Evolutionary conservation across 108 stramenopile genomes (phyloP), one percentile per base, ranked within the genome.

Genomic region (Fistulifera pelliculosa): DNA sequence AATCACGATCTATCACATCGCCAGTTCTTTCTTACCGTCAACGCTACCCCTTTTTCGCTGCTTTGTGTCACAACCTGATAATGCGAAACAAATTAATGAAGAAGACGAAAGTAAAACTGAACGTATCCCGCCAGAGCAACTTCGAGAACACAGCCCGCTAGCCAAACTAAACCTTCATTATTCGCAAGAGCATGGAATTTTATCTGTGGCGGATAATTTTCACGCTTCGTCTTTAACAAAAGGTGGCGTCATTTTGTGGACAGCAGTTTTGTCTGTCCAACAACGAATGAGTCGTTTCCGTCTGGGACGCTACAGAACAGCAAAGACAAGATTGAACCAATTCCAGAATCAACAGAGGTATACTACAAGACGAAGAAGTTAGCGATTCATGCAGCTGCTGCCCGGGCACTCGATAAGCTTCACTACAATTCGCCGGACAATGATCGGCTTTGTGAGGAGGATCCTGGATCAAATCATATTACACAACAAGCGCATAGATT

Each of bases 341-440:
- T 35, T 35, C 6, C 31, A 8, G 31, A 35, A 6, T 35, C 31
- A 35, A 3, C 31, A 3, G 44, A 45, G 11, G 21, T 45, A 17
- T 21, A 21, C 5, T 45, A 45, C 44, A 45, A 21, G 19, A 45
- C 19, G 11, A 45, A 21, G 44, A 21, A 17, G 11, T n/a, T 17
- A 6, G 53, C 53, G 15, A n/a, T 2, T 1, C 16, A 31, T 38
- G 53, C 53, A 1, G 53, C 53, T 35, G 28, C 38, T 1, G 53
- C 53, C 17, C 27, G 53, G 38, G 53, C 53, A n/a, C 17, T 54
- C 13, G 53, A 54, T 38, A 13, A 35, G 3, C 38, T 54, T 54
- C 26, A 38, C 6, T 25, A 25, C 8, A 23, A n/a, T 35, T 35
- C 31, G 31, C 8, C 31, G 31, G 31, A 31, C 31, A 31, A 54